Evolutionary conservation across 2,329 filamentous ascomycete genomes (phyloP), one percentile per base, ranked within the genome.

Genomic region (Arachnomyces sp.): DNA sequence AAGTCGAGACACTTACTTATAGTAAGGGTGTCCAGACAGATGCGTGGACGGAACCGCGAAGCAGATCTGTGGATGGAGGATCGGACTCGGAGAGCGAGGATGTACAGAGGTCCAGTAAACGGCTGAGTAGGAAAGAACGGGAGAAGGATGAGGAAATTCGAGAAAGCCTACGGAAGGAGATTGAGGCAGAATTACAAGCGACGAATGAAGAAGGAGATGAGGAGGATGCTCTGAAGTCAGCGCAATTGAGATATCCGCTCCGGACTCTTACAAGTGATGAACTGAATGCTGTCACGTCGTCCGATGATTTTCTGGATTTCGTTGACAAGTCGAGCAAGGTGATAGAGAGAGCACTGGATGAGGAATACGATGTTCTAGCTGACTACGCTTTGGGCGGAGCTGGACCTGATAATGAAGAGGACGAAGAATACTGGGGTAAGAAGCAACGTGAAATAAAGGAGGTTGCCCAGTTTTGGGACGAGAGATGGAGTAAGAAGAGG

Each of bases 251-350:
- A 38, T 95, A 86, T 54, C 89, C 90, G 2, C 78, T 84, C 36
- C 79, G 90, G 54, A 80, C 82, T 25, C 73, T 98, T 36, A 88
- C 81, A 2, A 71, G 76, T 12, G 92, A 96, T 53, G 93, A 98
- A 61, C 71, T 95, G 30, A 80, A 84, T 50, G 92, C 90, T 4
- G 88, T 96, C 17, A 92, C 87, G 16, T 84, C 84, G 40, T 95
- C 90, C 1, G 81, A 90, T 21, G 92, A 96, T 37, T 98, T 98
- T 59, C 74, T 92, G 45, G 87, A 94, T 52, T 98, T 98, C 57
- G 80, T 98, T 21, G 92, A 98, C 55, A 79, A 87, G 52, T 95
- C 90, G 15, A 94, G 87, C 42, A 98, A 96, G 65, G 89, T 98
- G 36, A 90, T 98, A 52, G 92, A 98, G 67, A 80, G 92, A 55